phyloP scores from a whole-genome alignment of 495 filamentous ascomycete genomes.

The Lasiosphaeria hispida region DNA sequence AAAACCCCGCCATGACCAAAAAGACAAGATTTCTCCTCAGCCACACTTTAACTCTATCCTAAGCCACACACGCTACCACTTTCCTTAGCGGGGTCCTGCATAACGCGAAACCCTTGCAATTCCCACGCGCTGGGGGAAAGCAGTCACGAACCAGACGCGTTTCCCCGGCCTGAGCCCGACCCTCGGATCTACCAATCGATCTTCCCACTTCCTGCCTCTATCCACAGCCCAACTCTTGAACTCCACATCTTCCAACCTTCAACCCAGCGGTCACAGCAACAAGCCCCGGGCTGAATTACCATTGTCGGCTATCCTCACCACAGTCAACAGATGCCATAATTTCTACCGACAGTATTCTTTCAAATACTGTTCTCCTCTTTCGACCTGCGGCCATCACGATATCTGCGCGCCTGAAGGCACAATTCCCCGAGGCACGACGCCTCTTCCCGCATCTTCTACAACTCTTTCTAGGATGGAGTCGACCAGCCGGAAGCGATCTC shows the following conservation, averaged over 20 bases:
- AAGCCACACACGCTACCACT: background rate
- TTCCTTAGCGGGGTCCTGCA: background rate
- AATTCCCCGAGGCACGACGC: conserved; percentile 26
- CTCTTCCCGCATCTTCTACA: conserved; percentile 38
- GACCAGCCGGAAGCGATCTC: conserved; percentile 33
- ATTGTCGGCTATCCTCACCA: conserved; percentile 1
- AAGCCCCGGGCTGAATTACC: background rate
- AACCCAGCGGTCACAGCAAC: background rate
- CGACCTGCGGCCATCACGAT: background rate
- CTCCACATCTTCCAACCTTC: background rate
- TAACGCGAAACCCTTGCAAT: conserved; percentile 2
- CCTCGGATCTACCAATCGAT: conserved; percentile 17
- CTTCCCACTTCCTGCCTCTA: background rate
- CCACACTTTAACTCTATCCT: background rate
- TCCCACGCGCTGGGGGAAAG: conserved; percentile 5
- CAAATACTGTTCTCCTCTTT: background rate
- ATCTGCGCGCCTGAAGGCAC: background rate
- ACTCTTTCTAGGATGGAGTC: conserved; percentile 36
- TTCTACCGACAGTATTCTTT: background rate
- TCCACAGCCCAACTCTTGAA: background rate
- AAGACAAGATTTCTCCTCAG: background rate
- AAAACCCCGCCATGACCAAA: too few species aligned
- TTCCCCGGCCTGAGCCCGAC: background rate
- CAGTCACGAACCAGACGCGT: conserved; percentile 20
- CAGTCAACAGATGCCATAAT: conserved; percentile 12